phyloP scores from a whole-genome alignment of 768 basidiomycete genomes.

The Asterophora parasitica region DNA sequence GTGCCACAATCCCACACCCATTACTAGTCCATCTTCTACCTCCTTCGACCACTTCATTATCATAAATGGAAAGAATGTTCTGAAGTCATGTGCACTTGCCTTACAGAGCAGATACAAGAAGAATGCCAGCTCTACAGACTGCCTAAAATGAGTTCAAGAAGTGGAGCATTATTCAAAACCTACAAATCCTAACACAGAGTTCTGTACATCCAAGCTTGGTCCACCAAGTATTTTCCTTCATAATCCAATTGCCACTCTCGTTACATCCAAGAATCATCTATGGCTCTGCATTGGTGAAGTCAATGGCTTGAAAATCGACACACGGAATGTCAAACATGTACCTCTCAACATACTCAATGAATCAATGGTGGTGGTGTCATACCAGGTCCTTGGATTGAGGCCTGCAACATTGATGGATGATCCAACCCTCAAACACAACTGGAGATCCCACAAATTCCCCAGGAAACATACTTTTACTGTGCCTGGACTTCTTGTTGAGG shows the following conservation, averaged over 20 bases:
- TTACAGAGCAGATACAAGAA: neutral
- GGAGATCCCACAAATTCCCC: conserved; percentile 15
- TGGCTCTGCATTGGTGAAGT: conserved; percentile 13
- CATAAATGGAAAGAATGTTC: neutral
- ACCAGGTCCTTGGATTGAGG: conserved; percentile 15
- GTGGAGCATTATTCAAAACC: conserved; percentile 1
- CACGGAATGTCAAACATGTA: conserved; percentile 6
- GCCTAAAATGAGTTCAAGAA: conserved; percentile 1
- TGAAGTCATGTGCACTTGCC: neutral
- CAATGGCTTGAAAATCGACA: conserved; percentile 6
- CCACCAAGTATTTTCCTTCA: neutral
- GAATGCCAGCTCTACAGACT: conserved; percentile 3
- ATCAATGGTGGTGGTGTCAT: conserved; percentile 7
- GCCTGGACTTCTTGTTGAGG: conserved; percentile 14
- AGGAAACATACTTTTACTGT: conserved; percentile 12
- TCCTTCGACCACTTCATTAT: neutral
- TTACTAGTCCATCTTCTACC: too few relatives aligned
- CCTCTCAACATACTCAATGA: conserved; percentile 13
- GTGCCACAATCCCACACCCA: too few relatives aligned
- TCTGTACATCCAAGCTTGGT: neutral
- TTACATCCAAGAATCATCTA: conserved; percentile 6
- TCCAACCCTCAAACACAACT: conserved; percentile 13
- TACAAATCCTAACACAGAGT: neutral
- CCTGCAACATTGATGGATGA: conserved; percentile 18
- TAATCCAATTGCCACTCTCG: conserved; percentile 16